Percentiles rank a stretch among this genome's conserved stretches.
phyloP scores from a whole-genome alignment of 2,329 filamentous ascomycete species.

The Xylariaceae sp. region DNA sequence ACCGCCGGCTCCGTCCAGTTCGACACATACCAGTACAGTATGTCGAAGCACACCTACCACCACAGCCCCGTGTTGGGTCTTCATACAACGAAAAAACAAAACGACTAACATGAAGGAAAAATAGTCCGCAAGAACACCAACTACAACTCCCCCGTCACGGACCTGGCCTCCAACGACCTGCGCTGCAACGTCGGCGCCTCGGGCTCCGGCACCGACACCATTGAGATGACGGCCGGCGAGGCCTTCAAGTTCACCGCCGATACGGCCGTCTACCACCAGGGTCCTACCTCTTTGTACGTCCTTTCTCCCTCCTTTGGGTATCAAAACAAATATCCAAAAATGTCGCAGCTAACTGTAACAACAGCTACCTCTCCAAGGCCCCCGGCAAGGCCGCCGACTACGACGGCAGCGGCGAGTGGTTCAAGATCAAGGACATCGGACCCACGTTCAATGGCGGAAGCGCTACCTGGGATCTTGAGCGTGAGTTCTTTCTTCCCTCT shows the following conservation, averaged over 20 bases:
- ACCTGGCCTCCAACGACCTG: constrained; percentile 35
- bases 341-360: constrained; percentile 8
- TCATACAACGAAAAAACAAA: too few species aligned
- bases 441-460: constrained; percentile 31
- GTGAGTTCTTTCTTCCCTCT: too few species aligned
- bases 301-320: neutral
- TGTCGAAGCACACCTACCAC: too few species aligned
- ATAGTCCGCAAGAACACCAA: constrained; percentile 43
- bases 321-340: too few species aligned
- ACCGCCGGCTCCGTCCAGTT: constrained; percentile 30
- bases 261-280: constrained; percentile 38
- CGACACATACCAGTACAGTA: constrained; percentile 32
- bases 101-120: too few species aligned
- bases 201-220: constrained; percentile 32
- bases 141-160: constrained; percentile 43
- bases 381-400: constrained; percentile 32
- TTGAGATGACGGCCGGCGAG: constrained; percentile 34
- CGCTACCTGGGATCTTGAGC: constrained; percentile 31
- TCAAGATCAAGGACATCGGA: constrained; percentile 38
- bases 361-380: constrained; percentile 36
- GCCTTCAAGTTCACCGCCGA: constrained; percentile 36
- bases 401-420: constrained; percentile 37
- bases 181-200: constrained; percentile 37
- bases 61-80: too few species aligned
- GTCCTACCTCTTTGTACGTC: constrained; percentile 31